Evolutionary conservation across 768 basidiomycete species (phyloP), one percentile per base, ranked within the genome.

Genomic region (Tricholoma bakamatsutake): DNA sequence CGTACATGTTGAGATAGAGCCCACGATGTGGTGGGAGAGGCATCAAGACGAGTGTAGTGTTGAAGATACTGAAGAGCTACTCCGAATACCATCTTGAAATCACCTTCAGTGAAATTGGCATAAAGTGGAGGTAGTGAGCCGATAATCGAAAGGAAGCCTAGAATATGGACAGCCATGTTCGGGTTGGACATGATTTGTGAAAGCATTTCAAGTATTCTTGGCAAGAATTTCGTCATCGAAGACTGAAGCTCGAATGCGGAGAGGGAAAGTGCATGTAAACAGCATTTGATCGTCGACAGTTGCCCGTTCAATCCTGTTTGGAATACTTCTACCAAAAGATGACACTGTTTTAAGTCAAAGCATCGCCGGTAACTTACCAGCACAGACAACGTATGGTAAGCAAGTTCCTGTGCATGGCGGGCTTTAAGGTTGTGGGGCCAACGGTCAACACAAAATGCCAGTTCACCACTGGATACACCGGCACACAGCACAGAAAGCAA

Each of bases 101-200:
- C 90, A 47, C 74, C 80, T 59, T 94, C 91, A 2, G 90, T 93
- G 62, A 99, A 90, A 69, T 97, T 98, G 54, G 85, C 84, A 68
- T 93, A 90, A 5, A 98, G 74, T 5, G 80, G 71, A 1, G 82
- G 86, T 12, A 88, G 79, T 1, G 93, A 90, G 3, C 91, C 93
- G 45, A 97, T 80, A 58, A 97, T 87, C 42, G 84, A 80, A 21
- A 98, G 80, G 68, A 98, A 90, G 58, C 90, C 90, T 56, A 98
- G 83, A 67, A 98, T 95, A 66, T 98, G 95, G n/a, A 95, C 88
- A 5, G 93, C 88, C 81, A 98, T 88, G 57, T 85, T 85, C 2
- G 93, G 84, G 53, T 90, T 93, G 1, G 92, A 92, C 86, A 98
- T 95, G 71, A 98, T 96, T 67, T 90, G 88, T 6, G 89, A 86